Percentiles rank a stretch among this genome's conserved stretches.
Evolutionary conservation across 176 grass and related monocot genomes (phyloP).

Genomic region (Raddia guianensis): DNA sequence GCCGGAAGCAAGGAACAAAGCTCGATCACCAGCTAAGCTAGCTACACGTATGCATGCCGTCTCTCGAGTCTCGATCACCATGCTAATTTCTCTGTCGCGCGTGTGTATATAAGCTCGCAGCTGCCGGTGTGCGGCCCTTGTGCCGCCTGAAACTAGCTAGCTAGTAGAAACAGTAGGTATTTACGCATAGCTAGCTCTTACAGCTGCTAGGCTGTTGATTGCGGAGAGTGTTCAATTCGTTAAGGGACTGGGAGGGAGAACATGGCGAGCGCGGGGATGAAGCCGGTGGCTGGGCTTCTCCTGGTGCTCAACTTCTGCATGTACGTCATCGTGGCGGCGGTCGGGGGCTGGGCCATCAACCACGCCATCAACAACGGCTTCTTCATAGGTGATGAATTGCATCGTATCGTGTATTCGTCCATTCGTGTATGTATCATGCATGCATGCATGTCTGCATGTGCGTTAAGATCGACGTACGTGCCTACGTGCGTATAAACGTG

Average conservation of each 20-base stretch:
- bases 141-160: constrained; percentile 6
- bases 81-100: not conserved
- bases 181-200: too few species aligned
- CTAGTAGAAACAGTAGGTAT: not conserved
- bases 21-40: not conserved
- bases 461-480: too few species aligned
- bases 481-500: too few species aligned
- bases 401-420: too few species aligned
- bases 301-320: constrained; percentile 92
- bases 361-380: constrained; percentile 79
- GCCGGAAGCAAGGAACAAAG: constrained; percentile 79
- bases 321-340: constrained; percentile 77
- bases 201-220: too few species aligned
- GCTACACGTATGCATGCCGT: not conserved
- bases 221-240: too few species aligned
- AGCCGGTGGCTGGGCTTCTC: constrained; percentile 61
- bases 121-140: not conserved
- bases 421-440: too few species aligned
- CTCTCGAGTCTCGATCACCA: not conserved
- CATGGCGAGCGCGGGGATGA: constrained; percentile 65
- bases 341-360: constrained; percentile 94
- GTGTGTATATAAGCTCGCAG: constrained; percentile 45
- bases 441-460: too few species aligned
- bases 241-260: too few species aligned
- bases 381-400: constrained; percentile 46